Conservation (phyloP, 2,329 filamentous ascomycete species). For the Colletotrichum tanaceti region DNA sequence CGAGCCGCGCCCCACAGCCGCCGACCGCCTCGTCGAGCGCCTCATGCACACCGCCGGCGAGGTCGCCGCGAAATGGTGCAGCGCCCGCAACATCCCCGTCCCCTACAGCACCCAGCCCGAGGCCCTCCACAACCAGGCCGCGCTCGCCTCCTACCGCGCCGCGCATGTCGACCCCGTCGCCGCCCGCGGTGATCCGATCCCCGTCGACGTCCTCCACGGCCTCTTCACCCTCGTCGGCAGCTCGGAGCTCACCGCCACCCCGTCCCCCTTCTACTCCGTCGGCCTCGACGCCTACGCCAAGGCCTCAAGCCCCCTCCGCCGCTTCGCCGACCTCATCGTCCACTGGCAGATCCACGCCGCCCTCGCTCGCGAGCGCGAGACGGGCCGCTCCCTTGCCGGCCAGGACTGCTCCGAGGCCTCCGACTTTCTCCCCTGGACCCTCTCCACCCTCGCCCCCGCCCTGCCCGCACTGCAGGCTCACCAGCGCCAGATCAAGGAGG, state of each 20-base stretch:
- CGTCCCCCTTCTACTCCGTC: slow-evolving; percentile 67
- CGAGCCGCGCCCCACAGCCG: slow-evolving; percentile 46
- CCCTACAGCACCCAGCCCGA: slow-evolving; percentile 67
- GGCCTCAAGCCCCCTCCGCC: slow-evolving; percentile 73
- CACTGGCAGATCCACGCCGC: slow-evolving; percentile 76
- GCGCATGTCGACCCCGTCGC: slow-evolving; percentile 52
- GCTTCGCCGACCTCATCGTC: slow-evolving; percentile 70
- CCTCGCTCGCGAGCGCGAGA: slow-evolving; percentile 59
- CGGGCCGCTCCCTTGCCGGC: slow-evolving; percentile 42
- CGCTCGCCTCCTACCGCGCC: slow-evolving; percentile 52
- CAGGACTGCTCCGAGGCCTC: slow-evolving; percentile 44
- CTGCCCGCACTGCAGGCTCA: slow-evolving; percentile 64
- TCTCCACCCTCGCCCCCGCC: slow-evolving; percentile 54
- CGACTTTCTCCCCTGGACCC: slow-evolving; percentile 60
- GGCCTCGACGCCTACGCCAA: slow-evolving; percentile 72
- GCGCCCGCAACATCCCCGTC: slow-evolving; percentile 66
- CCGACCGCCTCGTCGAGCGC: slow-evolving; percentile 57
- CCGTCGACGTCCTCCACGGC: slow-evolving; percentile 48
- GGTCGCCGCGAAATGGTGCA: slow-evolving; percentile 71
- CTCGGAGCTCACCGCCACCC: slow-evolving; percentile 62
- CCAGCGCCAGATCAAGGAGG: slow-evolving; percentile 61
- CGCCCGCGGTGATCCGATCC: slow-evolving; percentile 49
- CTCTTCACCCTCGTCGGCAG: slow-evolving; percentile 58
- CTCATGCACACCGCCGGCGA: slow-evolving; percentile 73
- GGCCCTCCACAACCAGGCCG: slow-evolving; percentile 50